Percentiles rank a stretch among this genome's conserved stretches.
These are phyloP conservation scores for Cyberlindnera mycetangii DNA, from an alignment of 805 yeast species.

Conservation along the genomic window DNA sequence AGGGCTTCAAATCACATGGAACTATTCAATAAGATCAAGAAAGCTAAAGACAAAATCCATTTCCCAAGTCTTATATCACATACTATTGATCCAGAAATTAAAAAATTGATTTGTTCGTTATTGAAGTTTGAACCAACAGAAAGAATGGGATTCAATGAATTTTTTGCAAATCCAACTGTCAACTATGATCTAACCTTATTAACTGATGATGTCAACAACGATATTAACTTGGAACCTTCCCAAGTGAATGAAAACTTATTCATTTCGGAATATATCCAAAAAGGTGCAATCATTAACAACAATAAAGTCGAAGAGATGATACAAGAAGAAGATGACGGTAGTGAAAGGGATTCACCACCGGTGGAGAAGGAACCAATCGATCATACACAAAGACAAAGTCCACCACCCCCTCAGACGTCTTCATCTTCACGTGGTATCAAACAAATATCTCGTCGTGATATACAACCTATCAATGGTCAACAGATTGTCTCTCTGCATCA, in stretches of 20 bases:
- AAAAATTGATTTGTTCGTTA: constrained; percentile 67
- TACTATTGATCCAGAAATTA: constrained; percentile 57
- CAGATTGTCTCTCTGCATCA: constrained; percentile 6
- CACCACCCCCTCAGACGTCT: too few species aligned
- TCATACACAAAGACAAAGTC: constrained; percentile 6
- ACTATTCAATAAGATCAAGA: constrained; percentile 79
- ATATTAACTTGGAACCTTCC: constrained; percentile 61
- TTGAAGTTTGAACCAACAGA: constrained; percentile 83
- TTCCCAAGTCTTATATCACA: constrained; percentile 63
- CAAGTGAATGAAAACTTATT: constrained; percentile 73
- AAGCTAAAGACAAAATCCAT: constrained; percentile 68
- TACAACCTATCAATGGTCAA: constrained; percentile 23
- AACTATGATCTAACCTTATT: constrained; percentile 43
- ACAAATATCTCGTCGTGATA: constrained; percentile 26
- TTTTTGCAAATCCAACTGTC: constrained; percentile 72
- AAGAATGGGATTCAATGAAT: constrained; percentile 84
- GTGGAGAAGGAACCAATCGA: constrained; percentile 9
- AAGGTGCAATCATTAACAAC: constrained; percentile 27
- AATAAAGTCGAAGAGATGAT: constrained; percentile 13
- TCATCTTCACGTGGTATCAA: constrained; percentile 14
- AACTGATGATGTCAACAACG: constrained; percentile 38
- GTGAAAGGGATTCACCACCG: constrained; percentile 2
- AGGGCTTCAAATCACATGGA: constrained; percentile 92
- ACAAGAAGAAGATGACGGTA: constrained; percentile 18
- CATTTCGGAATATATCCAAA: constrained; percentile 72